Percentiles rank a stretch among this genome's conserved stretches.
These are phyloP conservation scores for Nothophoma quercina DNA, from an alignment of 2,329 filamentous ascomycete species.

Conservation along the genomic window DNA sequence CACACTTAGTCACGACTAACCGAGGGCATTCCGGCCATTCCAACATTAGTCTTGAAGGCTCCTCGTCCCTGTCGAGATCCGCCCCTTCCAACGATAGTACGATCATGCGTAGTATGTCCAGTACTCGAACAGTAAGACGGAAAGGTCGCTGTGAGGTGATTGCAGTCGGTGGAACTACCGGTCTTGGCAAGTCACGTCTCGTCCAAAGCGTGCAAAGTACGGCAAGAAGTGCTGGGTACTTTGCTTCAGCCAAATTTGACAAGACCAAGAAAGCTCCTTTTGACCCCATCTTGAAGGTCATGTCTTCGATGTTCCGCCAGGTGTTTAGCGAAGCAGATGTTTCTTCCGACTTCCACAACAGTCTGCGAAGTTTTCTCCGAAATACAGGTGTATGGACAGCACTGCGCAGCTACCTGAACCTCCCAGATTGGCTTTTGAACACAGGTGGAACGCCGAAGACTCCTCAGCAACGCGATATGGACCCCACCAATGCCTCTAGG, in stretches of 20 bases:
- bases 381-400: constrained; percentile 63
- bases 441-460: constrained; percentile 33
- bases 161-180: constrained; percentile 63
- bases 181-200: constrained; percentile 67
- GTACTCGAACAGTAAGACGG: constrained; percentile 54
- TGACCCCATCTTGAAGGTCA: constrained; percentile 66
- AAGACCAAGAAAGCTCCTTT: constrained; percentile 66
- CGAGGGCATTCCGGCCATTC: constrained; percentile 40
- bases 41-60: constrained; percentile 43
- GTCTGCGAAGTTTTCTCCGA: constrained; percentile 61
- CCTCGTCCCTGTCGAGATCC: constrained; percentile 35
- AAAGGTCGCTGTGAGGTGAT: constrained; percentile 67
- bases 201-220: constrained; percentile 65
- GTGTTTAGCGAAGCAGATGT: constrained; percentile 72
- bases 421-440: constrained; percentile 70
- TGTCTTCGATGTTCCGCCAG: constrained; percentile 68
- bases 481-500: constrained; percentile 22
- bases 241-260: constrained; percentile 67
- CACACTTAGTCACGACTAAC: constrained; percentile 24
- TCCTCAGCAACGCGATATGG: constrained; percentile 34
- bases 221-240: constrained; percentile 66
- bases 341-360: constrained; percentile 67
- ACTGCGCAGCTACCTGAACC: constrained; percentile 64
- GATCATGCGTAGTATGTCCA: constrained; percentile 38
- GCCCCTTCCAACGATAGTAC: constrained; percentile 38